These are phyloP conservation scores for Secale cereale DNA, from an alignment of 176 grass and related monocot genomes.

Conservation along the genomic window DNA sequence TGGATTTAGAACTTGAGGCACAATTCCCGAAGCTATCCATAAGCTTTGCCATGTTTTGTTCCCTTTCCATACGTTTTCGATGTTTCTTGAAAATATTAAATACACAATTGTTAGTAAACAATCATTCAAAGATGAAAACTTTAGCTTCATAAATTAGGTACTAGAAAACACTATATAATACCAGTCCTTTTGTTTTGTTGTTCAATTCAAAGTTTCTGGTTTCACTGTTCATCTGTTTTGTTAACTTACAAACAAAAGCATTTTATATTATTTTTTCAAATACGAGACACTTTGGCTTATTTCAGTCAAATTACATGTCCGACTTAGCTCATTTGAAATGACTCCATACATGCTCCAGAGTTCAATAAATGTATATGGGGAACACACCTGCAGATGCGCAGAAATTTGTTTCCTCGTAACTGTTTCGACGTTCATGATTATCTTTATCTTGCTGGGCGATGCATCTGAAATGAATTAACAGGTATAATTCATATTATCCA, in stretches of 20 bases:
- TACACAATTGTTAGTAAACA: neutral
- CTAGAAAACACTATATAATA: neutral
- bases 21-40: neutral
- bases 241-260: neutral
- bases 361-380: neutral
- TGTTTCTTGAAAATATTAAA: constrained; percentile 17
- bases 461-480: constrained; percentile 12
- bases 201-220: neutral
- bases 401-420: constrained; percentile 18
- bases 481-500: neutral
- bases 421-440: constrained; percentile 18
- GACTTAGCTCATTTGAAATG: neutral
- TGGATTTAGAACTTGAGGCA: neutral
- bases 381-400: constrained; percentile 30
- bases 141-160: neutral
- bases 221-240: neutral
- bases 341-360: neutral
- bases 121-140: neutral
- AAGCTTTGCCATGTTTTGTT: neutral
- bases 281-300: neutral
- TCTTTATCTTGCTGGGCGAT: constrained; percentile 15
- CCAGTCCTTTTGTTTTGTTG: neutral
- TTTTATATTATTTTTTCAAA: neutral
- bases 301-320: neutral
- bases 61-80: neutral